These are phyloP conservation scores for Polyporus tsugae DNA, from an alignment of 1,284 basidiomycete species.

Conservation along the genomic window DNA sequence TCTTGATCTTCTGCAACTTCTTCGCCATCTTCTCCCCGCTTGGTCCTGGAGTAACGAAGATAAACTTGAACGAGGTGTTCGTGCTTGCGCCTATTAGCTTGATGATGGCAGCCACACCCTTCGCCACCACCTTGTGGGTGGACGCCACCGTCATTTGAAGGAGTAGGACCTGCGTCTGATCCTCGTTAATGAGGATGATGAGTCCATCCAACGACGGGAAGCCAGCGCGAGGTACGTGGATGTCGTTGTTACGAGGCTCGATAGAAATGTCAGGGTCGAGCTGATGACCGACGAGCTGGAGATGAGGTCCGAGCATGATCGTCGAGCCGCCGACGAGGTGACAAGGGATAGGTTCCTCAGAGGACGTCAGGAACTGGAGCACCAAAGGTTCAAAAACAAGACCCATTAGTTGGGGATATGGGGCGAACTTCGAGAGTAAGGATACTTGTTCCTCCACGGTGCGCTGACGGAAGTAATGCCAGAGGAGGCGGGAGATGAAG, in stretches of 20 bases:
- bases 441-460: neutral
- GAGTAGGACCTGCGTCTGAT: neutral
- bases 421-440: neutral
- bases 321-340: neutral
- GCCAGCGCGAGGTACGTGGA: neutral
- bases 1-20: neutral
- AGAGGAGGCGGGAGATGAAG: neutral
- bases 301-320: neutral
- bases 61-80: neutral
- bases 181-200: neutral
- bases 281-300: neutral
- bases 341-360: neutral
- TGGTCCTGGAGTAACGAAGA: neutral
- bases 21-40: neutral
- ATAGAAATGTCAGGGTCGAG: neutral
- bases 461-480: neutral
- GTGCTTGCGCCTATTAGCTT: neutral
- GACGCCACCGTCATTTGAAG: neutral
- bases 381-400: neutral
- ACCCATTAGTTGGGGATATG: no score
- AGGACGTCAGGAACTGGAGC: neutral
- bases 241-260: neutral
- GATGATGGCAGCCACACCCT: neutral
- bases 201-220: neutral
- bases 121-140: neutral